Evolutionary conservation across 306 rosid species (phyloP).

Genomic region (Ochetophila trinervis): DNA sequence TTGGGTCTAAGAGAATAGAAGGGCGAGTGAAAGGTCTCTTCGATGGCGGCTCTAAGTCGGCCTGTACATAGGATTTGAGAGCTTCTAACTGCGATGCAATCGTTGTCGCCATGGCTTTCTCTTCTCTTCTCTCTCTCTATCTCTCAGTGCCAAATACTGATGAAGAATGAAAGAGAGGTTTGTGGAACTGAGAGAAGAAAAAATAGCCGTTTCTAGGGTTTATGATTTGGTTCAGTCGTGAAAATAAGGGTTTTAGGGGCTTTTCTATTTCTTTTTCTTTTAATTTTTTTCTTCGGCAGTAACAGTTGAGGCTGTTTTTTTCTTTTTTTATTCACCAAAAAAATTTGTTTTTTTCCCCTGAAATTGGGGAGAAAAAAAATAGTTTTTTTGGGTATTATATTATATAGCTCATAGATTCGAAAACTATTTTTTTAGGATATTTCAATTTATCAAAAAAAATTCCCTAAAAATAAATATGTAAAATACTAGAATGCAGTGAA

Average conservation of each 20-base stretch:
- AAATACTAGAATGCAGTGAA: no score
- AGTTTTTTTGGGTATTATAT: no score
- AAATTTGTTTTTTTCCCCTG: no score
- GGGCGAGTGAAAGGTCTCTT: constrained; percentile 82
- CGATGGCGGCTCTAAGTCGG: constrained; percentile 47
- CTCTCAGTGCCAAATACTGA: not conserved
- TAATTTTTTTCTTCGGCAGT: not conserved
- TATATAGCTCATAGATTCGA: no score
- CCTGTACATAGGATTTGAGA: constrained; percentile 44
- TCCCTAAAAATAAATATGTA: no score
- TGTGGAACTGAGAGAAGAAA: no score
- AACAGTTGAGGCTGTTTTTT: no score
- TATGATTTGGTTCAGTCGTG: not conserved
- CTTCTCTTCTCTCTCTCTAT: not conserved
- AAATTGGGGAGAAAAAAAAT: no score
- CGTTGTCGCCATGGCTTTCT: constrained; percentile 52
- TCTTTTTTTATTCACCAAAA: no score
- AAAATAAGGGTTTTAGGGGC: constrained; percentile 11
- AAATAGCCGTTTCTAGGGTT: not conserved
- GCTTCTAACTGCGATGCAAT: constrained; percentile 63
- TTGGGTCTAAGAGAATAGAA: constrained; percentile 69
- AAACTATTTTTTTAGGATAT: no score
- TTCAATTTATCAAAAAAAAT: no score
- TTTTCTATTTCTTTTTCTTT: not conserved
- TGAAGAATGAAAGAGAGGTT: not conserved